These are phyloP conservation scores for Tuber melanosporum DNA, from an alignment of 495 filamentous ascomycete genomes.

Conservation along the genomic window DNA sequence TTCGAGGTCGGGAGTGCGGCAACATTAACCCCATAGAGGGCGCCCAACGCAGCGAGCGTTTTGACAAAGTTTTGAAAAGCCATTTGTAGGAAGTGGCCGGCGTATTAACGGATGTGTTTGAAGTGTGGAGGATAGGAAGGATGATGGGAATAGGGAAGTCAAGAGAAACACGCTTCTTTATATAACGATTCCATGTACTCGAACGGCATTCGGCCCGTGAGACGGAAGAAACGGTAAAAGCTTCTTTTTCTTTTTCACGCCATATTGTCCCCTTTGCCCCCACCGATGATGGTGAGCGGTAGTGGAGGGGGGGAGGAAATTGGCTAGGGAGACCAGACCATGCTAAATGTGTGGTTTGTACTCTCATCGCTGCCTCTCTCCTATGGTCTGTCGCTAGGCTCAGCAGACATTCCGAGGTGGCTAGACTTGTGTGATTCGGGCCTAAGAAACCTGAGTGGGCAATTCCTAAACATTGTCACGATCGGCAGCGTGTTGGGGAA, in stretches of 20 bases:
- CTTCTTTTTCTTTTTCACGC: not conserved
- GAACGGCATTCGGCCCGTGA: not conserved
- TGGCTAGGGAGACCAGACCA: not conserved
- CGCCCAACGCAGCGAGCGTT: not conserved
- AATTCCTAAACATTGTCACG: not conserved
- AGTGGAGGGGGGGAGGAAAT: not conserved
- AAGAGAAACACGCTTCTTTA: not conserved
- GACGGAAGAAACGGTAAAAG: not conserved
- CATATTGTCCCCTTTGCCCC: not conserved
- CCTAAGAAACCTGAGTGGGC: not conserved
- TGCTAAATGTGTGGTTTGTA: not conserved
- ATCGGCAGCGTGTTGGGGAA: not conserved
- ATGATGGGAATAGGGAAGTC: not conserved
- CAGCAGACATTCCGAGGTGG: not conserved
- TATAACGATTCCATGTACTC: not conserved
- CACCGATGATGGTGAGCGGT: not conserved
- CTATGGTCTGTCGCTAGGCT: not conserved
- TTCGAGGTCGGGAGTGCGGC: not conserved
- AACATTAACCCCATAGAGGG: not conserved
- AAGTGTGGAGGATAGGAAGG: not conserved
- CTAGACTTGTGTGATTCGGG: not conserved
- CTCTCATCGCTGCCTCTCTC: not conserved
- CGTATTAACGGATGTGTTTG: not conserved
- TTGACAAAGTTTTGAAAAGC: not conserved
- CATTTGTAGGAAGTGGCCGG: not conserved